Conservation (phyloP, 805 yeast genomes). For the Millerago galiae region DNA sequence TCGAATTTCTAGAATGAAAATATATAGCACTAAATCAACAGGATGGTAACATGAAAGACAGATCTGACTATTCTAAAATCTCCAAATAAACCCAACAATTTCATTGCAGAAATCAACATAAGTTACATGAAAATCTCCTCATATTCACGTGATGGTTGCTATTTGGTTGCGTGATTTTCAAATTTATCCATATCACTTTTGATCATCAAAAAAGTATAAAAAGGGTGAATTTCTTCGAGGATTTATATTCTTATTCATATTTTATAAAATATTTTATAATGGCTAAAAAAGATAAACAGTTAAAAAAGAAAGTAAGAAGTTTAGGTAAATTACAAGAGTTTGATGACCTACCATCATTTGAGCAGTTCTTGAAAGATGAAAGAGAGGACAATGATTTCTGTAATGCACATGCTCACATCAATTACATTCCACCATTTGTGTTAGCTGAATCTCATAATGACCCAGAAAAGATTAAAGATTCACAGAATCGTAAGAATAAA, state of each 20-base stretch:
- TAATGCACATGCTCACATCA: slow-evolving; percentile 58
- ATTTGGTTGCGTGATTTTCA: slow-evolving; percentile 1
- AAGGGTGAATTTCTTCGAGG: not conserved
- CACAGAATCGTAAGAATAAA: slow-evolving; percentile 63
- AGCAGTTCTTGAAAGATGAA: slow-evolving; percentile 59
- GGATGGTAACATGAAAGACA: too few species aligned
- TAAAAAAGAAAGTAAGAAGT: slow-evolving; percentile 16
- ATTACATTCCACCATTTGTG: slow-evolving; percentile 70
- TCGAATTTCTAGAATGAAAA: too few species aligned
- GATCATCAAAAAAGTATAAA: not conserved
- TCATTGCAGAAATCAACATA: too few species aligned
- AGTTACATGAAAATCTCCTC: not conserved
- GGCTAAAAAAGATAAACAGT: slow-evolving; percentile 18
- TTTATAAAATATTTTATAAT: not conserved
- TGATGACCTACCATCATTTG: slow-evolving; percentile 59
- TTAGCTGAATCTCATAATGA: slow-evolving; percentile 60
- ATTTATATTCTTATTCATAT: not conserved
- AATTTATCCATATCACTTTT: not conserved
- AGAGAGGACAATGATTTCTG: slow-evolving; percentile 73
- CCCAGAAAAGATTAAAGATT: slow-evolving; percentile 64
- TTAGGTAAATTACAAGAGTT: slow-evolving; percentile 32
- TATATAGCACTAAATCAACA: too few species aligned
- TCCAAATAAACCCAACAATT: too few species aligned
- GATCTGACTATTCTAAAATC: too few species aligned
- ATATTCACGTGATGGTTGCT: not conserved